Conservation (phyloP, 1,284 basidiomycete species). For the Coriolopsis trogii region DNA sequence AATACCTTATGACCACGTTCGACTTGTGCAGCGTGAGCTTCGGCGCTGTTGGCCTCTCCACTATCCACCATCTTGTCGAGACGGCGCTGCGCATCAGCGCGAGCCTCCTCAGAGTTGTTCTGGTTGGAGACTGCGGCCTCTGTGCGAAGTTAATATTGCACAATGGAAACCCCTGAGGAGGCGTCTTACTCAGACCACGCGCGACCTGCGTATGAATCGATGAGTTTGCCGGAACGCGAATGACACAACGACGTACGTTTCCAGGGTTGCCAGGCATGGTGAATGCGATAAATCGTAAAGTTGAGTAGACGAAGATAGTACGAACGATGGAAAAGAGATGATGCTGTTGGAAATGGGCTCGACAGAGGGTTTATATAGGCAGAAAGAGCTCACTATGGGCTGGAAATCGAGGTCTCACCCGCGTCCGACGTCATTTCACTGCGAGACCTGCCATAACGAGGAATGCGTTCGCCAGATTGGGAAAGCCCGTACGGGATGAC, state of each 20-base stretch:
- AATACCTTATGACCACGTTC: conserved; percentile 22
- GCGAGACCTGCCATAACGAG: background rate
- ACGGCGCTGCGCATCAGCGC: conserved; percentile 40
- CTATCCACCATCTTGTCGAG: conserved; percentile 32
- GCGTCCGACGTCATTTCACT: background rate
- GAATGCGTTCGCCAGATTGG: background rate
- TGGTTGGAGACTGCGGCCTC: conserved; percentile 47
- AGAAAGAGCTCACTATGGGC: background rate
- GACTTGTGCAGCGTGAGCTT: conserved; percentile 22
- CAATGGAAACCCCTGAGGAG: no score
- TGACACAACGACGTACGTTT: conserved; percentile 3
- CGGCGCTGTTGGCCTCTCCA: conserved; percentile 16
- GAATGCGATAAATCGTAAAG: background rate
- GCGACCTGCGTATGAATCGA: conserved; percentile 5
- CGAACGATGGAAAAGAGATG: background rate
- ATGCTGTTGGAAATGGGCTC: background rate
- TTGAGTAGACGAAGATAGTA: background rate
- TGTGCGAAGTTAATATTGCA: no score
- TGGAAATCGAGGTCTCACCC: background rate
- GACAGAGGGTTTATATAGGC: background rate
- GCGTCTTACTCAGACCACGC: conserved; percentile 16
- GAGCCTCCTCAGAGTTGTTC: conserved; percentile 48
- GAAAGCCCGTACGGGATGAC: background rate
- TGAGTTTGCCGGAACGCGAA: background rate
- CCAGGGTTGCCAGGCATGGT: conserved; percentile 2